Evolutionary conservation across 2,329 filamentous ascomycete genomes (phyloP).

Genomic region (Onygena corvina): DNA sequence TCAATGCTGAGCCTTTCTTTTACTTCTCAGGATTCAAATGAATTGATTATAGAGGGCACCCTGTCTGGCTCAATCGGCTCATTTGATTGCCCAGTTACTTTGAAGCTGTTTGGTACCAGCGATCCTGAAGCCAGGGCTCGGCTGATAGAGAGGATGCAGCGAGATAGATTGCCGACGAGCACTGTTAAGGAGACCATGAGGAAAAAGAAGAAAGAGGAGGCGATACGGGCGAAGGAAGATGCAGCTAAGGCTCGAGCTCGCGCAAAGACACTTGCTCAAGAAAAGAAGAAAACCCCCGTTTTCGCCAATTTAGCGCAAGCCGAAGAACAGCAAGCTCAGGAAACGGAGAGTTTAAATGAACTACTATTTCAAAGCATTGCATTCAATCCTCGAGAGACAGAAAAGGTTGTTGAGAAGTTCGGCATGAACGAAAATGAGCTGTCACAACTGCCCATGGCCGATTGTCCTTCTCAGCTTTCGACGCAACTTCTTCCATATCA

Average conservation of each 20-base stretch:
- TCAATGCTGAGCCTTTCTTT: slow-evolving; percentile 15
- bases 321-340: slow-evolving; percentile 15
- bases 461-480: slow-evolving; percentile 52
- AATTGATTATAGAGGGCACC: slow-evolving; percentile 55
- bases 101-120: slow-evolving; percentile 58
- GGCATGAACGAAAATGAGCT: slow-evolving; percentile 60
- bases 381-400: slow-evolving; percentile 54
- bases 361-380: slow-evolving; percentile 55
- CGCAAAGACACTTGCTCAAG: slow-evolving; percentile 17
- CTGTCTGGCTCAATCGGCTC: slow-evolving; percentile 53
- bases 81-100: slow-evolving; percentile 60
- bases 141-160: slow-evolving; percentile 52
- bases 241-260: slow-evolving; percentile 22
- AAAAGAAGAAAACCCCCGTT: slow-evolving; percentile 19
- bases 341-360: slow-evolving; percentile 39
- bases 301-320: slow-evolving; percentile 30
- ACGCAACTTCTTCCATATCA: slow-evolving; percentile 70
- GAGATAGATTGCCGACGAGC: slow-evolving; percentile 49
- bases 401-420: slow-evolving; percentile 55
- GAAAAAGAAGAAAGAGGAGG: slow-evolving; percentile 45
- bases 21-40: slow-evolving; percentile 40
- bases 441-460: slow-evolving; percentile 57
- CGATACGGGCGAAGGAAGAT: slow-evolving; percentile 37
- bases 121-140: slow-evolving; percentile 41
- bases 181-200: slow-evolving; percentile 42